phyloP scores from a whole-genome alignment of 2,329 filamentous ascomycete species.

The Pseudogymnoascus sp. region DNA sequence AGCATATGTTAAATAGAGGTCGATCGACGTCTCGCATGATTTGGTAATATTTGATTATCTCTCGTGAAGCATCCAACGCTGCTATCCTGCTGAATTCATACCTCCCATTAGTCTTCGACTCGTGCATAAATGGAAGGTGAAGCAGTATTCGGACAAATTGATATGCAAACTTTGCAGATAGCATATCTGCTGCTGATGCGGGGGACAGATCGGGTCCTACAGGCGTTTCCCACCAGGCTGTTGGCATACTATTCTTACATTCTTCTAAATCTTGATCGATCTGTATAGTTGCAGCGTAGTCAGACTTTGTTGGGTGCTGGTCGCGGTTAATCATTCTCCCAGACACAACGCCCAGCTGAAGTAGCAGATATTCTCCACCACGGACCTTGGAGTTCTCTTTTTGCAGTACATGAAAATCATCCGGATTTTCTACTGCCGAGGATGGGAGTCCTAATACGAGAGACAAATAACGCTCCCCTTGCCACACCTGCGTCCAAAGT shows the following conservation, averaged over 20 bases:
- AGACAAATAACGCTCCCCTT: conserved; percentile 43
- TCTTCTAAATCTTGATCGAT: conserved; percentile 36
- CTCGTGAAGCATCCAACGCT: conserved; percentile 36
- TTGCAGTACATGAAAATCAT: not conserved
- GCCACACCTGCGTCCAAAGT: conserved; percentile 35
- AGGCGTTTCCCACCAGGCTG: conserved; percentile 26
- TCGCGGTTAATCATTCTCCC: conserved; percentile 37
- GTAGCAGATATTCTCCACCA: not conserved
- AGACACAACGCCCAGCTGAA: conserved; percentile 20
- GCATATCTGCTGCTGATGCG: conserved; percentile 28
- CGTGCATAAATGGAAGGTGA: conserved; percentile 41
- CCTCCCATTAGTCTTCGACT: conserved; percentile 29
- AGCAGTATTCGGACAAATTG: conserved; percentile 34
- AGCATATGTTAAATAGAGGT: conserved; percentile 34
- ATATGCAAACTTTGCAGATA: conserved; percentile 35
- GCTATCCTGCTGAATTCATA: conserved; percentile 34
- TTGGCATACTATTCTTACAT: conserved; percentile 26
- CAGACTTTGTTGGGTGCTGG: conserved; percentile 29
- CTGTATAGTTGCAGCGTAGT: conserved; percentile 33
- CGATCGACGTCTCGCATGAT: conserved; percentile 26
- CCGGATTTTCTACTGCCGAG: conserved; percentile 14
- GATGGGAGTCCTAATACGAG: conserved; percentile 48
- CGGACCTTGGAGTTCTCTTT: not conserved
- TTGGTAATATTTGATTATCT: conserved; percentile 34
- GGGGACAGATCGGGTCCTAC: conserved; percentile 18